Percentiles rank a stretch among this genome's conserved stretches.
These are phyloP conservation scores for Acmispon strigosus DNA, from an alignment of 306 rosid genomes.

Conservation along the genomic window DNA sequence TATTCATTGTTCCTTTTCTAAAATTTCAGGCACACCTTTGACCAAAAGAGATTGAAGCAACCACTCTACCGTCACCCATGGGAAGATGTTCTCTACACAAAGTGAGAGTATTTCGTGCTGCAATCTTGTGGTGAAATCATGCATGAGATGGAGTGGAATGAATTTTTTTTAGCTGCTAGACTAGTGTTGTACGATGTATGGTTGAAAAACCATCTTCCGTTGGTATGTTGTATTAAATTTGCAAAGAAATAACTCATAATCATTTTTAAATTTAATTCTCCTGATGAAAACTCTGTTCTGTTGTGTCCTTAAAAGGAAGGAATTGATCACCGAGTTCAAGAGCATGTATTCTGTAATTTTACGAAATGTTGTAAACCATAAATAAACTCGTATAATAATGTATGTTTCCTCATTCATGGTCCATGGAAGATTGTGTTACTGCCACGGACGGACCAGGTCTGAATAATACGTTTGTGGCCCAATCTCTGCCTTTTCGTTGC, in stretches of 20 bases:
- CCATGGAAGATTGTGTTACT: not conserved
- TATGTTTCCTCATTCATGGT: not conserved
- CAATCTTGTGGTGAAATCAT: constrained; percentile 16
- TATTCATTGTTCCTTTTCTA: constrained; percentile 10
- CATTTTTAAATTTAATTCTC: constrained; percentile 24
- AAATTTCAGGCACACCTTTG: constrained; percentile 85
- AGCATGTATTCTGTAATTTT: not conserved
- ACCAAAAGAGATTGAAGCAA: constrained; percentile 98
- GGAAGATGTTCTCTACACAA: constrained; percentile 99
- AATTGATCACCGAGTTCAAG: not conserved
- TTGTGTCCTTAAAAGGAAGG: constrained; percentile 5
- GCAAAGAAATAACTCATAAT: constrained; percentile 22
- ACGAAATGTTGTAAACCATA: not conserved
- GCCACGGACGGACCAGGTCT: too few species aligned
- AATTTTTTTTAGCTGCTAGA: constrained; percentile 19
- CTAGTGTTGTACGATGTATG: constrained; percentile 41
- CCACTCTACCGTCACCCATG: constrained; percentile 99
- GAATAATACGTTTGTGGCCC: too few species aligned
- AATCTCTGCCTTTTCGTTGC: too few species aligned
- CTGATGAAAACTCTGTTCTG: constrained; percentile 3
- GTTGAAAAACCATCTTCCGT: constrained; percentile 23
- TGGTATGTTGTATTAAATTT: constrained; percentile 43
- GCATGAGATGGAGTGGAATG: constrained; percentile 33
- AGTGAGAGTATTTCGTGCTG: constrained; percentile 48
- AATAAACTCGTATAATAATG: not conserved